Evolutionary conservation across 306 rosid species (phyloP).

Genomic region (Heteromeles arbutifolia): DNA sequence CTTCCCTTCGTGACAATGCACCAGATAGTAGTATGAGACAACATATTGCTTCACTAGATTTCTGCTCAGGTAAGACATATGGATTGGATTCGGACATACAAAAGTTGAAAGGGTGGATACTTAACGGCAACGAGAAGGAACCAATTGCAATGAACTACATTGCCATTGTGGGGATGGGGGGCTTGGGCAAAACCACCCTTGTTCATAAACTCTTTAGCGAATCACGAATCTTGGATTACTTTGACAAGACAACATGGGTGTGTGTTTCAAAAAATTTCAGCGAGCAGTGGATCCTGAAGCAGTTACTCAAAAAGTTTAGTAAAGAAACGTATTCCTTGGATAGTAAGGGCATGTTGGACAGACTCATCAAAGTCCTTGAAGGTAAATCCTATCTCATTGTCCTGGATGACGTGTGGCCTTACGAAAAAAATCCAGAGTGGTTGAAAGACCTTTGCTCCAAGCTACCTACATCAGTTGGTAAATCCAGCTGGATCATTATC

Average conservation of each 20-base stretch:
- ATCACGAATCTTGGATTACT: background rate
- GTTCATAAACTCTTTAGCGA: slow-evolving; percentile 2
- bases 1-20: too few species aligned
- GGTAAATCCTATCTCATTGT: background rate
- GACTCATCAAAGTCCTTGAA: background rate
- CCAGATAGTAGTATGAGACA: too few species aligned
- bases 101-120: background rate
- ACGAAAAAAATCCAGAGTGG: background rate
- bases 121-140: background rate
- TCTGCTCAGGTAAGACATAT: too few species aligned
- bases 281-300: background rate
- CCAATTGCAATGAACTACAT: background rate
- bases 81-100: background rate
- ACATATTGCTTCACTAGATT: too few species aligned
- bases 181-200: slow-evolving; percentile 18
- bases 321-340: background rate
- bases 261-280: slow-evolving; percentile 5
- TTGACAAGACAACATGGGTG: slow-evolving; percentile 5
- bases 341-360: background rate
- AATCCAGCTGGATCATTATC: background rate
- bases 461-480: background rate
- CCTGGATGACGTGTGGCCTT: slow-evolving; percentile 17
- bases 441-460: background rate
- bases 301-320: background rate
- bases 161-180: slow-evolving; percentile 16